Evolutionary conservation across 2,329 filamentous ascomycete genomes (phyloP), one percentile per base, ranked within the genome.

Genomic region (Rutstroemia sp.): DNA sequence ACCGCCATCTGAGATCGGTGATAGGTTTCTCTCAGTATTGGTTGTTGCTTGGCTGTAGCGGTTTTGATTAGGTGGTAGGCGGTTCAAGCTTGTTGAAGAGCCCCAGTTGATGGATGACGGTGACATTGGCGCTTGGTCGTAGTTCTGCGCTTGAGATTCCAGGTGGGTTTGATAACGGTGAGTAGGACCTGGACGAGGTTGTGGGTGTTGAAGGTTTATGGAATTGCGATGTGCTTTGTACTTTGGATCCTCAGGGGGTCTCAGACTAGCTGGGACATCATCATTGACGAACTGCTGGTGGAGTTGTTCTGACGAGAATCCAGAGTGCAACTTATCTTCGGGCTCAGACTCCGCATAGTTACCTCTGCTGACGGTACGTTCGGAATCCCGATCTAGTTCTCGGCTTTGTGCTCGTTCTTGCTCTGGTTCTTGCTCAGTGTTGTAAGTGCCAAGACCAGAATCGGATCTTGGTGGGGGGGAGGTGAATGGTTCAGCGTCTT

Each of bases 211-310:
- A 41, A 92, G 74, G 65, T 90, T 89, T 56, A 92, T 70, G 25
- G 87, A 91, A 72, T 92, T 89, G 63, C 88, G 84, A 69, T 92
- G 87, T 56, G 87, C 87, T 70, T 87, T 86, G 71, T 92, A 92
- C 70, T 92, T 92, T 48, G 88, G 87, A 63, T 91, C 86, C 65
- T 82, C 85, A 1, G 65, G 67, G 39, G 37, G 34, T 9, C 30
- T 37, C 2, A 55, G 25, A 34, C 39, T 41, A 27, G 37, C 23
- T 17, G 67, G 62, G 54, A 54, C 46, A 8, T 64, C 62, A 16
- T 61, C 57, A 34, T 65, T 60, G n/a, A 67, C 39, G 21, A 64
- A 64, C 21, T 66, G 63, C 16, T 66, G 60, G 34, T 55, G 53
- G 14, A 67, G 54, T 63, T 80, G 75, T 30, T 76, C 73, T 55